A percentile compares a stretch with the other conserved stretches of the same genome.
Conservation (phyloP, 352 stramenopile genomes). For the Elongisporangium prolatum region DNA sequence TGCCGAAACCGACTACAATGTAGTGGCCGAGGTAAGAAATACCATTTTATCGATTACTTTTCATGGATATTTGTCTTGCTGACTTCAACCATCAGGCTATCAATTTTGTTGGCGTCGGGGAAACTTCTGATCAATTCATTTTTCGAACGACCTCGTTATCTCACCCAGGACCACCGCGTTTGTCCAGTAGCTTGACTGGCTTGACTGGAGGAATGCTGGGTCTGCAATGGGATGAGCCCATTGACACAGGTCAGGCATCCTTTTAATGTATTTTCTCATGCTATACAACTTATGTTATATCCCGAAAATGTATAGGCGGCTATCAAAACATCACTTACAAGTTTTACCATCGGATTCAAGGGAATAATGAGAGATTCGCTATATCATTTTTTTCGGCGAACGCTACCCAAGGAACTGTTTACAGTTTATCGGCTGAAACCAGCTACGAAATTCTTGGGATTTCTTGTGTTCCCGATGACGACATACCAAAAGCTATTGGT, state of each 20-base stretch:
- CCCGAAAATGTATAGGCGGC: constrained; percentile 11
- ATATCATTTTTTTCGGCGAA: constrained; percentile 16
- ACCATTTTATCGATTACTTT: too few species aligned
- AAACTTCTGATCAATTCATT: constrained; percentile 19
- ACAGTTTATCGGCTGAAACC: constrained; percentile 30
- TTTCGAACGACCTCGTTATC: constrained; percentile 32
- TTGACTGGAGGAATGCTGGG: constrained; percentile 34
- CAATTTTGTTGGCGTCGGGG: constrained; percentile 34
- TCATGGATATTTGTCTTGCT: too few species aligned
- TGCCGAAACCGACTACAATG: constrained; percentile 25
- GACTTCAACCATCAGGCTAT: constrained; percentile 31
- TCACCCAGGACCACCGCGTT: constrained; percentile 30
- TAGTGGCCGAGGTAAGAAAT: constrained; percentile 37
- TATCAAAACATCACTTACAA: constrained; percentile 22
- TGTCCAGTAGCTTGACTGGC: constrained; percentile 8
- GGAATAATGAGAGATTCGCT: constrained; percentile 14
- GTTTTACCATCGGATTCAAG: constrained; percentile 28
- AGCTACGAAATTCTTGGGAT: constrained; percentile 52
- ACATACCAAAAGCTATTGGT: constrained; percentile 5
- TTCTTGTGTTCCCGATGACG: constrained; percentile 14
- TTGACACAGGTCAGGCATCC: constrained; percentile 53
- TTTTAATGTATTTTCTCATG: too few species aligned
- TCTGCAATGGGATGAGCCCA: constrained; percentile 24
- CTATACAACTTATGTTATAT: too few species aligned
- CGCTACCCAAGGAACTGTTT: constrained; percentile 21